Evolutionary conservation across 2,329 filamentous ascomycete genomes (phyloP).

Genomic region (Onygena corvina): DNA sequence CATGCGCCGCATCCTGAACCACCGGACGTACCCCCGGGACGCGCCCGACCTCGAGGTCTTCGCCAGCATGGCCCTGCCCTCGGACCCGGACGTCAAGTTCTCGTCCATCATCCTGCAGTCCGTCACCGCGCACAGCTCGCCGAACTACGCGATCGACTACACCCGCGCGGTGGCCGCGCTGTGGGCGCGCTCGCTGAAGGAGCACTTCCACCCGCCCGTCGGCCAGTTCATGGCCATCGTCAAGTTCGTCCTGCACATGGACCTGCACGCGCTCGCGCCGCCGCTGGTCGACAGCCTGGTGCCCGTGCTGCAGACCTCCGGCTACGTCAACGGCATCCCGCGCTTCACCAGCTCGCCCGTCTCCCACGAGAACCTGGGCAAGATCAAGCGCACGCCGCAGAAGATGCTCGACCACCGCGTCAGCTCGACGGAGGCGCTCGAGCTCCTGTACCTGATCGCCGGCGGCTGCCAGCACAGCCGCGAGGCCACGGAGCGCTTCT

Average conservation of each 20-base stretch:
- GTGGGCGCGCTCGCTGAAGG: constrained; percentile 46
- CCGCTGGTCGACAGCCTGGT: constrained; percentile 30
- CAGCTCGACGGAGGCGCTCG: constrained; percentile 43
- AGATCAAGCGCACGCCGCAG: constrained; percentile 31
- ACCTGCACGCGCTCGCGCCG: constrained; percentile 27
- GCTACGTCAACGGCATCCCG: constrained; percentile 46
- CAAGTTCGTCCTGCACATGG: constrained; percentile 30
- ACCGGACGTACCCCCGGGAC: constrained; percentile 38
- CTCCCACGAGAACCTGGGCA: constrained; percentile 29
- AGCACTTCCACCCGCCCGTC: constrained; percentile 39
- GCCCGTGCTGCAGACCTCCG: constrained; percentile 32
- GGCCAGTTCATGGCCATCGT: constrained; percentile 33
- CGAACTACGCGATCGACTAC: constrained; percentile 39
- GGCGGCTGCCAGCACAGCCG: constrained; percentile 36
- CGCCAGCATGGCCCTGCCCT: constrained; percentile 42
- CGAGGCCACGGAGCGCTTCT: constrained; percentile 38
- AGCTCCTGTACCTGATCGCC: constrained; percentile 43
- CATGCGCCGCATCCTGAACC: constrained; percentile 45
- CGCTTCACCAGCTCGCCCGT: constrained; percentile 37
- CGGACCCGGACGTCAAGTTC: constrained; percentile 36
- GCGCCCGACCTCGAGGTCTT: constrained; percentile 45
- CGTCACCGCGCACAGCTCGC: constrained; percentile 33
- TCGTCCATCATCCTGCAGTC: constrained; percentile 45
- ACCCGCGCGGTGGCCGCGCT: constrained; percentile 40
- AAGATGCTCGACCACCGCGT: constrained; percentile 38